Percentiles rank a stretch among this genome's conserved stretches.
Evolutionary conservation across 176 grass and related monocot species (phyloP).

Genomic region (Secale cereale): DNA sequence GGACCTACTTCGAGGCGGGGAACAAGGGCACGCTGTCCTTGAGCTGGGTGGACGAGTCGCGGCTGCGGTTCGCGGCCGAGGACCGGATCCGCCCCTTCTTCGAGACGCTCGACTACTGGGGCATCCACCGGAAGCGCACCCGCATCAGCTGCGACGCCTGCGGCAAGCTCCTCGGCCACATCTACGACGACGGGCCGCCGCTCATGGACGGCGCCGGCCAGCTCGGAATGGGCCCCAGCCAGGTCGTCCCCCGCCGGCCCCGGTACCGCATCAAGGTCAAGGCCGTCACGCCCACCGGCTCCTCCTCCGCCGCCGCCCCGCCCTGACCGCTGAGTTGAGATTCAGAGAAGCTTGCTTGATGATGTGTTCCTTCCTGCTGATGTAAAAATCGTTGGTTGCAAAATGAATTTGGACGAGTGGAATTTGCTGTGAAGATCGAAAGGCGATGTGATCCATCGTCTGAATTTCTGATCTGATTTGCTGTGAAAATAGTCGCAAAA

Average conservation of each 20-base stretch:
- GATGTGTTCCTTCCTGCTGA: neutral
- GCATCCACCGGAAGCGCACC: conserved; percentile 75
- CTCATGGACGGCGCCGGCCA: conserved; percentile 57
- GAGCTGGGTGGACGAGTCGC: conserved; percentile 77
- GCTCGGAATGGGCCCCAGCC: conserved; percentile 79
- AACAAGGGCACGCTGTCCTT: conserved; percentile 97
- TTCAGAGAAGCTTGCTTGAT: neutral
- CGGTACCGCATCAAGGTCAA: conserved; percentile 90
- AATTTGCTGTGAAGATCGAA: neutral
- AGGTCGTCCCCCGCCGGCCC: conserved; percentile 57
- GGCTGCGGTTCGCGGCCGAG: conserved; percentile 63
- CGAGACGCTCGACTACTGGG: conserved; percentile 87
- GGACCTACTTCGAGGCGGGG: conserved; percentile 73
- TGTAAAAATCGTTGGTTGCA: too few species aligned
- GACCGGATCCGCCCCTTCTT: conserved; percentile 73
- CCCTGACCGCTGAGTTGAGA: neutral
- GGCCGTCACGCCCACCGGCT: conserved; percentile 29
- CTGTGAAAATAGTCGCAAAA: too few species aligned
- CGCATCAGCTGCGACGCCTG: conserved; percentile 72
- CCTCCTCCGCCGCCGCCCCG: neutral
- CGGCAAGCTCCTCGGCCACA: conserved; percentile 55
- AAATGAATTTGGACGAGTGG: too few species aligned
- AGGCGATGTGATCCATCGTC: neutral
- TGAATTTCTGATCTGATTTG: too few species aligned
- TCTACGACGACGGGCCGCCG: conserved; percentile 88